Evolutionary conservation across 805 yeast species (phyloP), one percentile per base, ranked within the genome.

Genomic region (Kodamaea restingae): DNA sequence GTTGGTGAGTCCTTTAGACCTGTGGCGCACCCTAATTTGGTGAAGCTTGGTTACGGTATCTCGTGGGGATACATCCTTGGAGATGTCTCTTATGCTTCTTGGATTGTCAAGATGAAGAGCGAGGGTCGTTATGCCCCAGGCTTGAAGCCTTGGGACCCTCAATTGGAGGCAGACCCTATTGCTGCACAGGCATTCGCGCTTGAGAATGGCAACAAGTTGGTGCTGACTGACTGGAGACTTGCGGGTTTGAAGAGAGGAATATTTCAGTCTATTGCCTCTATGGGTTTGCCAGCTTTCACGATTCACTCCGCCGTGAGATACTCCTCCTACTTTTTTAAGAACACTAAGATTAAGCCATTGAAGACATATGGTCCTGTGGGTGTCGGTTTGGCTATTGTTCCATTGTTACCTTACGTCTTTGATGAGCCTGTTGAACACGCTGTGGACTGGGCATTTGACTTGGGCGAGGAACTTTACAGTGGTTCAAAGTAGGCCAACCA

Each of bases 1-100:
- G 78, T 85, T 50, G 95, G 95, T 22, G 95, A 85, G 55, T 81
- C 90, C 8, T 86, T 85, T 63, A 71, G 95, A 38, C 93, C 93
- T 1, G 81, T 85, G 8, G 90, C 86, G 3, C 81, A 79, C 50
- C 88, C 90, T 1, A 47, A 50, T 24, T 42, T 81, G n/a, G 93
- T 85, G 14, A 70, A 63, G 10, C 44, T 75, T 2, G 81, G 91
- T 20, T 85, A 85, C 56, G 87, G 79, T 26, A 63, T 85, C 30
- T 80, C 88, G 6, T 86, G 93, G 93, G 62, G 75, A 1, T 85
- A 85, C 54, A 70, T 85, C 15, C 51, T 81, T 7, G 88, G 88
- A 8, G 95, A 86, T 61, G 90, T 84, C 12, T 70, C 78, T 3
- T 81, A 72, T 48, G 84, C 81, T 46, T 70, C 84, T 1, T 85